phyloP scores from a whole-genome alignment of 306 rosid genomes.

The Vachellia collinsii region DNA sequence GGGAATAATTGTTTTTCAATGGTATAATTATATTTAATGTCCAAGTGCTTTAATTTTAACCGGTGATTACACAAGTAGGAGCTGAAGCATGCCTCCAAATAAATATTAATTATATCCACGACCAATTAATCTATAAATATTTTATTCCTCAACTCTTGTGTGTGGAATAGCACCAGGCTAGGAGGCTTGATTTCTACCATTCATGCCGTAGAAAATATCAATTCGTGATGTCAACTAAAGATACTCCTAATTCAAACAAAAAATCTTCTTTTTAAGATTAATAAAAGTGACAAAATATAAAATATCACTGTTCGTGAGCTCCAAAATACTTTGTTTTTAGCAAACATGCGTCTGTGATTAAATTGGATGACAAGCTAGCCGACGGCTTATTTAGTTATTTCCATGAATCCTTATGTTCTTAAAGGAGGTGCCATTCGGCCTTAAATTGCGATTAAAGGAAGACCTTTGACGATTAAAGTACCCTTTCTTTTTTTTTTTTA shows the following conservation, averaged over 20 bases:
- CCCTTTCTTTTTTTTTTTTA: not conserved
- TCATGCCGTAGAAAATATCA: too few species aligned
- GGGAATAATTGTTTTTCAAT: not conserved
- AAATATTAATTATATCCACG: not conserved
- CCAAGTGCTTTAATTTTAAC: not conserved
- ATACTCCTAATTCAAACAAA: too few species aligned
- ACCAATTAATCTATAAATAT: not conserved
- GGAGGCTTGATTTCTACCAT: too few species aligned
- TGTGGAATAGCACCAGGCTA: too few species aligned
- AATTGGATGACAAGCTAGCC: not conserved
- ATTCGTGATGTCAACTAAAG: too few species aligned
- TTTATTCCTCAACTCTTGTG: too few species aligned
- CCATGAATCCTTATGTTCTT: not conserved
- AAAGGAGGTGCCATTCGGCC: conserved; percentile 7
- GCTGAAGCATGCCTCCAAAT: not conserved
- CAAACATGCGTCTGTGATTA: too few species aligned
- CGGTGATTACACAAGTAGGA: not conserved
- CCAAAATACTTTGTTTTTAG: too few species aligned
- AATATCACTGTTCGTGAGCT: too few species aligned
- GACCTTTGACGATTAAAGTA: not conserved
- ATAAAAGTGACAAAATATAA: too few species aligned
- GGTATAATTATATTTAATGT: not conserved
- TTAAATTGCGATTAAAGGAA: not conserved
- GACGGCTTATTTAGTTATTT: not conserved
- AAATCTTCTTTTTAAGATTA: too few species aligned